A percentile compares a stretch with the other conserved stretches of the same genome.
These are phyloP conservation scores for Periconia sp. DNA, from an alignment of 2,329 filamentous ascomycete species.

Conservation along the genomic window DNA sequence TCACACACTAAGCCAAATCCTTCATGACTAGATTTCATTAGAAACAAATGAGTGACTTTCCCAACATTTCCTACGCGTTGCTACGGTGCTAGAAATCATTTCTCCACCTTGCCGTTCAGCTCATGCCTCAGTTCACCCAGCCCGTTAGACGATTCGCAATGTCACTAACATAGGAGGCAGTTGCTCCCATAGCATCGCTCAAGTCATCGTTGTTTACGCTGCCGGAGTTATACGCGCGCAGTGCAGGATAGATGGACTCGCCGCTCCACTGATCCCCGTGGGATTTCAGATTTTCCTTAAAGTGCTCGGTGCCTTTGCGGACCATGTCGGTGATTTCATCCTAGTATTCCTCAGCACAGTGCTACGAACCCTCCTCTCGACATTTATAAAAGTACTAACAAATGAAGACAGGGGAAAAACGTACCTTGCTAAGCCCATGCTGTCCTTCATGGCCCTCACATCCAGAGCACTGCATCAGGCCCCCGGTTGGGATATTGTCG, in stretches of 20 bases:
- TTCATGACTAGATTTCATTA: too few relatives aligned
- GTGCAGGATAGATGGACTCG: slow-evolving; percentile 15
- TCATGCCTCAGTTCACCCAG: too few relatives aligned
- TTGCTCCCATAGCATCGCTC: slow-evolving; percentile 14
- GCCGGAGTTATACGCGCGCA: slow-evolving; percentile 20
- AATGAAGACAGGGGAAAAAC: too few relatives aligned
- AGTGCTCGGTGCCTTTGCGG: slow-evolving; percentile 13
- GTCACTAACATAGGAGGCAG: slow-evolving; percentile 21
- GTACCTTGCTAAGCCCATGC: slow-evolving; percentile 17
- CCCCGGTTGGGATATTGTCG: slow-evolving; percentile 17
- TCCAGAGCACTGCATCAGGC: slow-evolving; percentile 31
- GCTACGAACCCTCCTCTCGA: slow-evolving; percentile 20
- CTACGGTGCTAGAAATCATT: too few relatives aligned
- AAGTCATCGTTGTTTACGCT: slow-evolving; percentile 14
- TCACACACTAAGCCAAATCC: too few relatives aligned
- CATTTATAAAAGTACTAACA: slow-evolving; percentile 26
- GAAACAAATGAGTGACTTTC: too few relatives aligned
- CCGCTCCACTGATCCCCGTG: slow-evolving; percentile 15
- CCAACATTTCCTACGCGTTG: too few relatives aligned
- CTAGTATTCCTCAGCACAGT: slow-evolving; percentile 20
- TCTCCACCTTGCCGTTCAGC: too few relatives aligned
- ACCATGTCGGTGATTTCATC: slow-evolving; percentile 14
- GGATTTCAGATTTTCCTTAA: slow-evolving; percentile 19
- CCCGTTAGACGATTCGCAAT: slow-evolving; percentile 23
- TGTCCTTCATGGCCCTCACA: slow-evolving; percentile 11